phyloP scores from a whole-genome alignment of 768 basidiomycete species.

The Cystofilobasidium bisporidii region DNA sequence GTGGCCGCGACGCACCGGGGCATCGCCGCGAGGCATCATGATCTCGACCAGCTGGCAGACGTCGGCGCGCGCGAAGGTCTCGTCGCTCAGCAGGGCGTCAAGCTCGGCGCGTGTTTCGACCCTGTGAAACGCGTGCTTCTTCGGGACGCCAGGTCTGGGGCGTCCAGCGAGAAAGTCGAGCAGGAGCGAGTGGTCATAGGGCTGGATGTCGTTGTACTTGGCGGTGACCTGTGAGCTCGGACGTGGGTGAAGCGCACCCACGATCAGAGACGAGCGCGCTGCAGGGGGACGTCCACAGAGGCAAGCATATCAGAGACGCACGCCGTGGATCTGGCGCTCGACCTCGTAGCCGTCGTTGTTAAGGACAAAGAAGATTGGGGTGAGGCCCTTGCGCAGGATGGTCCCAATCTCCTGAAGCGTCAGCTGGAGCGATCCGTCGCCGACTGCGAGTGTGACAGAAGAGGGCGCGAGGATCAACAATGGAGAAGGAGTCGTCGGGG shows the following conservation, averaged over 20 bases:
- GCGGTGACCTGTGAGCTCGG: not conserved
- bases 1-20: conserved; percentile 34
- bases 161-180: conserved; percentile 50
- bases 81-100: conserved; percentile 55
- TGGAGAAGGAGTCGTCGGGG: not conserved
- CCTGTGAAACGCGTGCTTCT: conserved; percentile 47
- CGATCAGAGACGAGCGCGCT: not conserved
- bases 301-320: not conserved
- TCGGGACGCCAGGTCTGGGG: conserved; percentile 4
- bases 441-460: not conserved
- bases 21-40: conserved; percentile 40
- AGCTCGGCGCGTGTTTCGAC: conserved; percentile 61
- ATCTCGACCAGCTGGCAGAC: conserved; percentile 46
- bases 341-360: conserved; percentile 57
- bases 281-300: conserved; percentile 26
- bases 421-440: conserved; percentile 43
- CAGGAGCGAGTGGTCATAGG: conserved; percentile 48
- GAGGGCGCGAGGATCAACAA: not conserved
- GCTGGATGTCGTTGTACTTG: conserved; percentile 72
- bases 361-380: conserved; percentile 49
- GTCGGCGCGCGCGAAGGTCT: conserved; percentile 53
- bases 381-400: conserved; percentile 62
- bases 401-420: conserved; percentile 44
- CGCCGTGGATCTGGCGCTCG: conserved; percentile 58
- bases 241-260: no score